Percentiles rank a stretch among this genome's conserved stretches.
phyloP scores from a whole-genome alignment of 202 grass and related monocot species.

The Panicum hallii region DNA sequence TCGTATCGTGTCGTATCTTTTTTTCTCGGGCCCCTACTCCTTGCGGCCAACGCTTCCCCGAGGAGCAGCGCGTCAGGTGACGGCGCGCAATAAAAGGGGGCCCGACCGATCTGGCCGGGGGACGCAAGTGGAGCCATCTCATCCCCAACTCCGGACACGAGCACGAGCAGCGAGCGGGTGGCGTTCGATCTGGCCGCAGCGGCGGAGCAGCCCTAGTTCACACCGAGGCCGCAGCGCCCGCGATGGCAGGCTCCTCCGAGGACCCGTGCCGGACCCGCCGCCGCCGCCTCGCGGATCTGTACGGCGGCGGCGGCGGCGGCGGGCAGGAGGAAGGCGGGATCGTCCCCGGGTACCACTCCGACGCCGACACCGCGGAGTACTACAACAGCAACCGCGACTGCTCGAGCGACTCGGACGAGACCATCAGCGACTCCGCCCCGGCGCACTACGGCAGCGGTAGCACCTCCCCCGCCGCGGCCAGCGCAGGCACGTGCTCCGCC shows the following conservation, averaged over 20 bases:
- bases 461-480: neutral
- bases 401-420: slow-evolving; percentile 17
- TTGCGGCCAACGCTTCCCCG: neutral
- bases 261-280: neutral
- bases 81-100: neutral
- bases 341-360: neutral
- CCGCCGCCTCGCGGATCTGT: neutral
- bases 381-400: neutral
- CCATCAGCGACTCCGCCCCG: slow-evolving; percentile 24
- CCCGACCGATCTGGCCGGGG: neutral
- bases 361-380: slow-evolving; percentile 23
- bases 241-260: neutral
- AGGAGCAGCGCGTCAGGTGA: neutral
- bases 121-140: neutral
- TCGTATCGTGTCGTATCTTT: neutral
- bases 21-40: neutral
- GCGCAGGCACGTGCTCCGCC: neutral
- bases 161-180: no score
- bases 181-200: no score
- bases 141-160: neutral
- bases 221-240: neutral
- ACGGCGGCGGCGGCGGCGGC: neutral
- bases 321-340: slow-evolving; percentile 39
- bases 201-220: neutral
- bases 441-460: neutral